A percentile compares a stretch with the other conserved stretches of the same genome.
phyloP scores from a whole-genome alignment of 768 basidiomycete genomes.

The Boletus pseudo-olivaceus region DNA sequence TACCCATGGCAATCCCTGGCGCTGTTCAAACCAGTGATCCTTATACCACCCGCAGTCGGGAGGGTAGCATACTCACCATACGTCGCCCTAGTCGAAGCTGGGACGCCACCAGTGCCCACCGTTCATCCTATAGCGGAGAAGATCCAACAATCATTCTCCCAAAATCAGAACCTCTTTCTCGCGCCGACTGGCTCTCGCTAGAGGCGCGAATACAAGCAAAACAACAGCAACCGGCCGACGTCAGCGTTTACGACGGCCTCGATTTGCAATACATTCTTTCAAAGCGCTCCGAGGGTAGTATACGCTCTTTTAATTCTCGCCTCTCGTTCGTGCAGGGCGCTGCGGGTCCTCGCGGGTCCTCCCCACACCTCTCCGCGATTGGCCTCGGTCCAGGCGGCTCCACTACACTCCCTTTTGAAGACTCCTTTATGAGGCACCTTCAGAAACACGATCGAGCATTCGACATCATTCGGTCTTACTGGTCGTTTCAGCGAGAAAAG shows the following conservation, averaged over 20 bases:
- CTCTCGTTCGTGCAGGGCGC: conserved; percentile 17
- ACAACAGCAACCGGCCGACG: conserved; percentile 9
- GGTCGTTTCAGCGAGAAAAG: conserved; percentile 59
- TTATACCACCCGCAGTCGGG: conserved; percentile 43
- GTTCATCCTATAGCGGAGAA: conserved; percentile 19
- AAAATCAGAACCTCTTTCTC: conserved; percentile 40
- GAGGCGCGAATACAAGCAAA: conserved; percentile 38
- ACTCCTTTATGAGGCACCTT: conserved; percentile 38
- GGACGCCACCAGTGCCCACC: conserved; percentile 40
- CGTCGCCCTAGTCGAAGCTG: conserved; percentile 60
- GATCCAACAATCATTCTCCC: conserved; percentile 36
- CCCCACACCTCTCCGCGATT: conserved; percentile 24
- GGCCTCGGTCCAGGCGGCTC: conserved; percentile 31
- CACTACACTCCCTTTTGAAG: conserved; percentile 35
- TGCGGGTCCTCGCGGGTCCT: conserved; percentile 14
- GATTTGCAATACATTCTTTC: conserved; percentile 44
- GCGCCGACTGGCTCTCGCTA: conserved; percentile 53
- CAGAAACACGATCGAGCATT: conserved; percentile 42
- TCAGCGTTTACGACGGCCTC: conserved; percentile 34
- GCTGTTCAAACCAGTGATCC: conserved; percentile 19
- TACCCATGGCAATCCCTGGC: conserved; percentile 60
- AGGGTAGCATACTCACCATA: conserved; percentile 56
- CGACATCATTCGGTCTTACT: conserved; percentile 41
- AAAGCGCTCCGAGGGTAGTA: conserved; percentile 30
- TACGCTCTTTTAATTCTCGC: conserved; percentile 29